phyloP scores from a whole-genome alignment of 345 rosid genomes.

The Trapa incisa region DNA sequence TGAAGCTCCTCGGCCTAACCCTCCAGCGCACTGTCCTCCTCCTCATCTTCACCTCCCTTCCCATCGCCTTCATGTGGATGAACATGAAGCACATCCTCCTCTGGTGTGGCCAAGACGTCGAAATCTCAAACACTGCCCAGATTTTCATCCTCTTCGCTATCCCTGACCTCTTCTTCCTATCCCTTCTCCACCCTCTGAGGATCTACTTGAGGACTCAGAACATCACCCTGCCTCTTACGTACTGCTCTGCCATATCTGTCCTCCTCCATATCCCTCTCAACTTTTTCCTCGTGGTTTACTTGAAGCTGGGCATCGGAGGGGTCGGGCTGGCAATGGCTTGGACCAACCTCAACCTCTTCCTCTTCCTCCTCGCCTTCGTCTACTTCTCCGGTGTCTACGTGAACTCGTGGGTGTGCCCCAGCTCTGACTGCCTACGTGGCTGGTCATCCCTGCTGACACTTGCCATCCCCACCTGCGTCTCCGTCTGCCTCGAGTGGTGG shows the following conservation, averaged over 20 bases:
- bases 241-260: conserved; percentile 75
- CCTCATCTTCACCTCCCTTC: conserved; percentile 67
- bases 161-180: conserved; percentile 85
- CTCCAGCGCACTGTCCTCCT: conserved; percentile 91
- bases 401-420: conserved; percentile 74
- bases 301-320: conserved; percentile 76
- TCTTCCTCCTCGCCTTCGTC: conserved; percentile 50
- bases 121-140: conserved; percentile 65
- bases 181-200: conserved; percentile 86
- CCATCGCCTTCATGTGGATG: conserved; percentile 76
- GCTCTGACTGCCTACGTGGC: conserved; percentile 57
- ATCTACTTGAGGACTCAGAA: conserved; percentile 79
- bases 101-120: conserved; percentile 75
- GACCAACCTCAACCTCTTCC: conserved; percentile 72
- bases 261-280: conserved; percentile 73
- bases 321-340: conserved; percentile 84
- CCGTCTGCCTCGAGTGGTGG: conserved; percentile 99
- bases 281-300: conserved; percentile 57
- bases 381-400: conserved; percentile 61
- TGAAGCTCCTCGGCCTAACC: conserved; percentile 79
- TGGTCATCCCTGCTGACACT: conserved; percentile 81
- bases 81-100: conserved; percentile 60
- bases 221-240: conserved; percentile 77
- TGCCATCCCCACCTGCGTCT: conserved; percentile 76
- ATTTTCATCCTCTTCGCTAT: conserved; percentile 64